Base-by-base conservation (phyloP, 345 rosid genomes). In the Citrus trifoliata region DNA sequence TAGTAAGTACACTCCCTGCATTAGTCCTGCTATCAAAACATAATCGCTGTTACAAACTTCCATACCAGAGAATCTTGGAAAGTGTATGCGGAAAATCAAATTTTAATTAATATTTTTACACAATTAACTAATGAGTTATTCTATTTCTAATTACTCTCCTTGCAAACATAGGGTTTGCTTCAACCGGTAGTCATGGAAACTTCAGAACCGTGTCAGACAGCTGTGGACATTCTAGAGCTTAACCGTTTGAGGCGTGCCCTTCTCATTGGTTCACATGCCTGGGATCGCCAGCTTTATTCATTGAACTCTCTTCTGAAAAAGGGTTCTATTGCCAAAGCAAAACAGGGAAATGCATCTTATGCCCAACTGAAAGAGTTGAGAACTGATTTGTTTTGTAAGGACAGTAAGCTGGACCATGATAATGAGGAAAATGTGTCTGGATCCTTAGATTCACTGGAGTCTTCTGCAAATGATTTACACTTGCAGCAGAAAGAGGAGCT, bases 181-280 rank as follows among this genome's bases (percentile, higher is more conserved):
- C 89, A 89, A 68, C 88, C 87, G 60, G 83, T 85, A 46, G n/a
- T 68, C 71, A 83, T 70, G 83, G 93, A 88, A 76, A 74, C 76
- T 70, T 80, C 87, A 25, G 88, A 83, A 77, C 71, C 72, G 24
- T 85, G 79, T 62, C 88, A 79, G 67, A 76, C 71, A 22, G 81
- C 83, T 80, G 67, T 91, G 46, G 98, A 97, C 88, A 92, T 94
- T 81, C 83, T 97, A 10, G 97, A 97, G 72, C 88, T 94, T 28
- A 94, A 94, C 82, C 85, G 87, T 5, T 27, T 91, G 80, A 91
- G 94, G 74, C 90, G 86, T 35, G 87, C 93, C 66, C 92, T 97
- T 72, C 80, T 94, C 79, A 86, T 92, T 78, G 88, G 88, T 70
- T 86, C 93, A 27, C 88, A 88, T 82, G 93, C 89, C 79, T 97